These are phyloP conservation scores for Dioscorea alata DNA, from an alignment of 106 monocot species.

Conservation along the genomic window DNA sequence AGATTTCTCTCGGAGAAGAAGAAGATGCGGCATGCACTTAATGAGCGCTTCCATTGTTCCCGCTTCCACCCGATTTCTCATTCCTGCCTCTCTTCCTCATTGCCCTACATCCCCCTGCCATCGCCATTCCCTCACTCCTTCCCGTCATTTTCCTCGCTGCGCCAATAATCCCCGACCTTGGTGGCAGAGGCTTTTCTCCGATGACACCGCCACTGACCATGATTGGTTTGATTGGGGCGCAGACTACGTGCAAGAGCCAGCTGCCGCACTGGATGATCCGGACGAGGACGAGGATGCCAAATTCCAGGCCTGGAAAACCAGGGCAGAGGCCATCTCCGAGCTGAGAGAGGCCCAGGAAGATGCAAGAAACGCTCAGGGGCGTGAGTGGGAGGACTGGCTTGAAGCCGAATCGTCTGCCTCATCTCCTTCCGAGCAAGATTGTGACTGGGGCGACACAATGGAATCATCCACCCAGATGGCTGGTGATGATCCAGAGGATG, in stretches of 20 bases:
- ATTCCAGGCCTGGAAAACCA: slow-evolving; percentile 84
- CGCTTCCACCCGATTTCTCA: background rate
- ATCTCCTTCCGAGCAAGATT: slow-evolving; percentile 31
- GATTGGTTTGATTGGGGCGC: slow-evolving; percentile 28
- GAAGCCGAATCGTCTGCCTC: slow-evolving; percentile 2
- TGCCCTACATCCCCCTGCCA: slow-evolving; percentile 3
- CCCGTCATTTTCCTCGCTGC: slow-evolving; percentile 9
- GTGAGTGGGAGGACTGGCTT: slow-evolving; percentile 91
- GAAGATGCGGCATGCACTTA: slow-evolving; percentile 9
- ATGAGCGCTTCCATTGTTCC: background rate
- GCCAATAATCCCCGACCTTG: slow-evolving; percentile 41
- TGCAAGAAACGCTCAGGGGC: slow-evolving; percentile 46
- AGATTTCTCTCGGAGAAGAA: background rate
- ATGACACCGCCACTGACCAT: slow-evolving; percentile 9
- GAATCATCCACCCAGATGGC: background rate
- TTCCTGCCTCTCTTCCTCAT: slow-evolving; percentile 6
- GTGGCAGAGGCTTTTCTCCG: slow-evolving; percentile 73
- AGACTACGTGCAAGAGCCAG: slow-evolving; percentile 23
- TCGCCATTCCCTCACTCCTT: no score
- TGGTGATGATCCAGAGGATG: slow-evolving; percentile 19
- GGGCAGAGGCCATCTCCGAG: slow-evolving; percentile 88
- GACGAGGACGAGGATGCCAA: slow-evolving; percentile 39
- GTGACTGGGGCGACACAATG: slow-evolving; percentile 11
- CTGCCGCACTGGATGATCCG: background rate
- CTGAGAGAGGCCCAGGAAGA: slow-evolving; percentile 76